Evolutionary conservation across 1,139 yeast genomes (phyloP), one percentile per base, ranked within the genome.

Genomic region (Casaregolazyma suthepensis): DNA sequence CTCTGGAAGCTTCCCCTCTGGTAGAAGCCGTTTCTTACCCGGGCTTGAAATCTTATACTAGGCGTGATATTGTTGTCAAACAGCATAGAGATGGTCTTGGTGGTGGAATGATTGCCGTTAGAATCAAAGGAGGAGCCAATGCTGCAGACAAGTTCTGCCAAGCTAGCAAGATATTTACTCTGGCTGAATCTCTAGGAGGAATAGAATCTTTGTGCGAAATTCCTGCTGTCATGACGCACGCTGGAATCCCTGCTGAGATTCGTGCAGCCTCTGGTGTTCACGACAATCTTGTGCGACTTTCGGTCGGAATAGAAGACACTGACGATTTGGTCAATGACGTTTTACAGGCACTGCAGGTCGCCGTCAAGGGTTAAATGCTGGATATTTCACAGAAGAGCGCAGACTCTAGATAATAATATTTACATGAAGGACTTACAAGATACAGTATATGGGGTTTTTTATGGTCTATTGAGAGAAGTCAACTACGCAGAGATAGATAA

Each of bases 171-270:
- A 71, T 87, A 59, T 88, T 88, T 76, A 84, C 94, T 23, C 78
- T 88, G 66, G 96, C 96, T 57, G 96, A 88, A 74, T 87, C 95
- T 37, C 79, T 88, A 57, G 96, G 96, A 63, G 96, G 96, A 63
- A 84, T 88, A 62, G 96, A 89, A 74, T 84, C 93, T 22, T 78
- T 88, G 68, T 75, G 87, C 60, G 96, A 88, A 73, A 93, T 88
- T 51, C 96, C 96, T 52, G 95, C 96, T 54, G 82, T 84, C 54
- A 88, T 88, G 96, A 88, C 96, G 63, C 96, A 88, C 66, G 94
- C 94, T 54, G 96, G 96, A 68, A 87, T 89, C 71, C 91, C 95
- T 66, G 78, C 79, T 71, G 88, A 76, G 54, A 84, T 82, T 66
- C 83, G 96, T 73, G 94, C 86, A 71, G 79, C 82, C 51, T 80